Conservation (phyloP, 2,329 filamentous ascomycete species). For the Diplocarpon mali region DNA sequence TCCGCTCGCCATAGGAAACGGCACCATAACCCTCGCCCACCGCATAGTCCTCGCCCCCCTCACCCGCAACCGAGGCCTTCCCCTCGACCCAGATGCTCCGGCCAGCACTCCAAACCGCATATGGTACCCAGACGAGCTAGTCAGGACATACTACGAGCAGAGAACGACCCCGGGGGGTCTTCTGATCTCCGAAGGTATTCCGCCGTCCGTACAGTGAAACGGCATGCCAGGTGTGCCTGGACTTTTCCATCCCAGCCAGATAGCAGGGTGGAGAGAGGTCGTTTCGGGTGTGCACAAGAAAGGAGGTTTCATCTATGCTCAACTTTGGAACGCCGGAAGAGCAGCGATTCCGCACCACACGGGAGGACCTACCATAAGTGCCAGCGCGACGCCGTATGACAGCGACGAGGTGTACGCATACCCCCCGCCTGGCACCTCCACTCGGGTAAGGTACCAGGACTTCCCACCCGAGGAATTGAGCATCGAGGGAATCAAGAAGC, state of each 20-base stretch:
- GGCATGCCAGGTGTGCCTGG: conserved; percentile 42
- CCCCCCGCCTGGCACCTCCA: too few species aligned
- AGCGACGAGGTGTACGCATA: conserved; percentile 33
- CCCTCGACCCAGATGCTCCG: conserved; percentile 32
- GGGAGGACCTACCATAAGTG: conserved; percentile 29
- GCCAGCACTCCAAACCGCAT: conserved; percentile 35
- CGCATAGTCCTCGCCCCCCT: conserved; percentile 45
- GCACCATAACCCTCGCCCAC: conserved; percentile 35
- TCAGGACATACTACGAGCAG: too few species aligned
- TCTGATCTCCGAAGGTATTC: too few species aligned
- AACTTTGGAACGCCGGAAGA: conserved; percentile 50
- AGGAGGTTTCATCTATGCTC: conserved; percentile 44
- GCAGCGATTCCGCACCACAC: conserved; percentile 30
- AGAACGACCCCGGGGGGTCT: too few species aligned
- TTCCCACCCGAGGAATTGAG: too few species aligned
- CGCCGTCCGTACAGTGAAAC: conserved; percentile 34
- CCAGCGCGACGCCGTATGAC: conserved; percentile 35
- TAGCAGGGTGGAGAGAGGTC: conserved; percentile 44
- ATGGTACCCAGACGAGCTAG: too few species aligned
- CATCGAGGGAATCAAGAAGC: too few species aligned
- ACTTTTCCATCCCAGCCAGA: conserved; percentile 40
- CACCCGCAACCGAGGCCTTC: conserved; percentile 39
- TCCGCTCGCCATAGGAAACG: conserved; percentile 31
- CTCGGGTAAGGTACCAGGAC: too few species aligned
- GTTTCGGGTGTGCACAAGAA: conserved; percentile 48